phyloP scores from a whole-genome alignment of 2,329 filamentous ascomycete genomes.

The Intubia oerlemansii region DNA sequence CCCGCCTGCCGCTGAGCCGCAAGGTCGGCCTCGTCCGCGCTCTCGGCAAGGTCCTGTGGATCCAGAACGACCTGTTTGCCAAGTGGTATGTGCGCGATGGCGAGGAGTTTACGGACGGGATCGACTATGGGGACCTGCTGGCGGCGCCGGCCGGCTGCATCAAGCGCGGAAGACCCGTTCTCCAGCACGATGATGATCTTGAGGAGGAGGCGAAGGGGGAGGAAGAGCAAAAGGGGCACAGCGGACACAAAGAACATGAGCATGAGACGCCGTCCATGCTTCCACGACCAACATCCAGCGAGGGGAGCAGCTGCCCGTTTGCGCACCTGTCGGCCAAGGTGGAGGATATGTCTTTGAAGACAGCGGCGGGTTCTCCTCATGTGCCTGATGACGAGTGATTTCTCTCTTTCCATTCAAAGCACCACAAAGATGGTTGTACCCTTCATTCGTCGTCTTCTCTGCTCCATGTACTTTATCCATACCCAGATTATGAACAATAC shows the following conservation, averaged over 20 bases:
- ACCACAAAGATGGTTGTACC: too few species aligned
- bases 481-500: not conserved
- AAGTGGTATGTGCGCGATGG: constrained; percentile 58
- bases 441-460: too few species aligned
- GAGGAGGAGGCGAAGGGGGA: too few species aligned
- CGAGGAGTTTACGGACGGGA: constrained; percentile 30
- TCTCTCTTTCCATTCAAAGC: too few species aligned
- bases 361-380: too few species aligned
- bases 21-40: constrained; percentile 59
- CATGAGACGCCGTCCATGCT: not conserved
- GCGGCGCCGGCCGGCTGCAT: too few species aligned
- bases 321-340: too few species aligned
- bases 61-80: constrained; percentile 73
- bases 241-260: not conserved
- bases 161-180: constrained; percentile 38
- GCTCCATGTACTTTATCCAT: too few species aligned
- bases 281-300: too few species aligned
- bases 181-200: constrained; percentile 14
- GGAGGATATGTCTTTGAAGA: too few species aligned
- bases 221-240: not conserved
- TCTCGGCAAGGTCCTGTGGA: constrained; percentile 66
- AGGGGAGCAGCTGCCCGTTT: too few species aligned
- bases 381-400: too few species aligned
- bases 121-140: constrained; percentile 22
- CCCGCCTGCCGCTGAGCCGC: constrained; percentile 39